Evolutionary conservation across 2,329 filamentous ascomycete genomes (phyloP), one percentile per base, ranked within the genome.

Genomic region (Penicillium sp.): DNA sequence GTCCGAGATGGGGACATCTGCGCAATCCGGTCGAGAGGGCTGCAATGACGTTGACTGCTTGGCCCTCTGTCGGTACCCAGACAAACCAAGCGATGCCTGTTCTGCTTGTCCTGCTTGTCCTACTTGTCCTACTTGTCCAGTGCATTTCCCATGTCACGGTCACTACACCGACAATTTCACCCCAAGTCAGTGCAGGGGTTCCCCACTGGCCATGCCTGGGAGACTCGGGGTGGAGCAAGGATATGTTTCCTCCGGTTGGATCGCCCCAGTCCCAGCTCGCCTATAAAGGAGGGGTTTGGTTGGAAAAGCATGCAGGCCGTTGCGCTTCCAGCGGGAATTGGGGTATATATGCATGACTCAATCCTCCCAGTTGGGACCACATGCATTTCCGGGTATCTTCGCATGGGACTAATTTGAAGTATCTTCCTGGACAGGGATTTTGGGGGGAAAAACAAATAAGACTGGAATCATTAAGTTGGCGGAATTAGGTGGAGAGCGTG

Each of bases 371-470:
- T 57, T 52, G 58, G 55, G 58, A 60, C 43, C 49, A 29, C 58
- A 61, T 61, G 58, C 58, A 53, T 58, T 19, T 26, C 37, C 43
- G 29, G 55, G 52, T 48, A 58, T 58, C 55, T 60, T 52, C 48
- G 58, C 58, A 60, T 53, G 29, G 29, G 41, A 51, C 11, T 31
- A 21, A 29, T 8, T 48, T 33, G 45, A 14, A 48, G 22, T 8
- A 44, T 45, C 43, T 9, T 13, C 16, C 22, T 13, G 26, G 24
- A 27, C 39, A 41, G 13, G 35, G n/a, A 39, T 39, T 37, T 19
- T 5, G 35, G 1, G 44, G 26, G 26, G 16, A 21, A 31, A 19
- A 7, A 2, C 5, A 5, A 41, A 21, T 21, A 35, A 49, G n/a
- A 16, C 27, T 13, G 8, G 9, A 48, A 37, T 21, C 37, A 26